Evolutionary conservation across 768 basidiomycete genomes (phyloP), one percentile per base, ranked within the genome.

Genomic region (Xerocomellus intermedius): DNA sequence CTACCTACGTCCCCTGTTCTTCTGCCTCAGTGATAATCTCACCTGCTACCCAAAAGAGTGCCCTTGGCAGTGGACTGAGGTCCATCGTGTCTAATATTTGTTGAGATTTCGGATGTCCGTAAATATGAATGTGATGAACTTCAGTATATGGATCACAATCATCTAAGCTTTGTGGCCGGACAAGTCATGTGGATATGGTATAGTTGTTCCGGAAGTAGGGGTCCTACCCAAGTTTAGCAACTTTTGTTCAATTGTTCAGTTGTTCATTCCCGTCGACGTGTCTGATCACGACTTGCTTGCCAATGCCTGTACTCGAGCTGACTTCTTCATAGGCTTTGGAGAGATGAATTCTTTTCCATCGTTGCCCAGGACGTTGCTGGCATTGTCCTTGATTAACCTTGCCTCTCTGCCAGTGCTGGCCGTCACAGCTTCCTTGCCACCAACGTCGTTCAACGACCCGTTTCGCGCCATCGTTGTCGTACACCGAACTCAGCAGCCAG

Each of bases 391-490:
- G 48, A 59, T 77, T 37, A 69, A 17, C n/a, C 38, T 78, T 37
- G 70, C 72, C 28, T 16, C 38, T 21, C 69, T 68, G 10, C 73
- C 74, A 44, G 69, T 62, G 17, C 59, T 76, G 43, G 58, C 75
- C 17, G 50, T 30, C 43, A 47, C 54, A 28, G 52, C 74, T 14
- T 60, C 68, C 24, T 63, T 56, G 7, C 69, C 73, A 4, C 68
- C 66, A 5, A 76, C 77, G 0, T 69, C 79, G 0, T 58, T 62
- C 36, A 81, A 87, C 62, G 80, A 91, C 70, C 83, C 78, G 1
- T 85, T 91, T 69, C 77, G 79, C 48, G 79, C 78, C 4, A 74
- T 92, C 38, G 76, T 77, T 19, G 59, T 78, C 7, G 75, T 74
- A 7, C 77, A 77, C 7, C 82, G 77, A 58, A 74, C 60, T 7